Evolutionary conservation across 805 yeast genomes (phyloP), one percentile per base, ranked within the genome.

Genomic region (Wickerhamomyces chambardii): DNA sequence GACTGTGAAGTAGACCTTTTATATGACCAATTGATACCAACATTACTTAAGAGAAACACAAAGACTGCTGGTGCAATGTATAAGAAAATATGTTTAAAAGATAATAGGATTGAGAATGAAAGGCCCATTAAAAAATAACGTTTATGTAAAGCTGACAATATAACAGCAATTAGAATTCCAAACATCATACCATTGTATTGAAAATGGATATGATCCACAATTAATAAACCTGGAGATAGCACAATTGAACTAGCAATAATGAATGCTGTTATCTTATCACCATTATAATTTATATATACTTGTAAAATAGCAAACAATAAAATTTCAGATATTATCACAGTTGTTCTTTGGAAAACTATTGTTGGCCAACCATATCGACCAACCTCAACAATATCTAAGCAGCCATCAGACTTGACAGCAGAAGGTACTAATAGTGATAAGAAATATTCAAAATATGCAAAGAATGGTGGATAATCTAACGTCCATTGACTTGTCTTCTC

Each of bases 131-230:
- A 47, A 30, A 84, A 61, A 50, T 75, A 68, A 36, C 65, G 66
- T 25, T 70, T 56, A 36, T 75, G 59, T 39, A 78, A 71, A 1
- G 92, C 95, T 18, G 78, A 73, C 26, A 81, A 76, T 28, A 92
- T 69, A 15, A 92, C 74, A 15, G 80, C 68, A 22, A 90, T 69
- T 34, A 92, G 59, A 25, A 92, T 64, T 0, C 95, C 97, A 57
- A 84, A 87, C 66, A 92, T 66, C 72, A 89, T 81, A 4, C 96
- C 96, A 56, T 92, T 92, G 58, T 92, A 92, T 63, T 92, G 98
- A 66, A 92, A 92, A 56, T 92, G 98, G 25, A 92, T 84, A 56
- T 90, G 97, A 55, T 92, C 99, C 34, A 92, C 79, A 17, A 92
- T 76, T 42, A 92, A 62, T 46, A 94, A 65, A 1, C 95, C 97